phyloP scores from a whole-genome alignment of 1,139 yeast species.

The Lodderomyces metapsilosis region DNA sequence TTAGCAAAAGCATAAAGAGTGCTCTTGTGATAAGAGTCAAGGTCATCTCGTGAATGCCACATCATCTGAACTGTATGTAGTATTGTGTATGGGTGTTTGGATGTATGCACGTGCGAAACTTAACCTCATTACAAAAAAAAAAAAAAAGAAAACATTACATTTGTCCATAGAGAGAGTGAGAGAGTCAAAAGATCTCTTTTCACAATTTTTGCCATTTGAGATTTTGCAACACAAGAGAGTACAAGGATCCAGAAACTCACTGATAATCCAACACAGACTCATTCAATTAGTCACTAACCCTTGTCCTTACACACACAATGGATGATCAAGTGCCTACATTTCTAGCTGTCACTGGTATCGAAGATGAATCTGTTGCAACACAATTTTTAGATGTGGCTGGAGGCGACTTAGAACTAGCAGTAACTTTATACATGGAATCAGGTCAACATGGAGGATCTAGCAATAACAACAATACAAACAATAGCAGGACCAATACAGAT shows the following conservation, averaged over 20 bases:
- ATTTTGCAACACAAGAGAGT: slow-evolving; percentile 1
- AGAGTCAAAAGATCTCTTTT: no score
- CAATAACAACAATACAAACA: slow-evolving; percentile 5
- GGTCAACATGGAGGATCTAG: slow-evolving; percentile 26
- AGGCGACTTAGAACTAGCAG: slow-evolving; percentile 80
- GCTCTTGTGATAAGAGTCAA: no score
- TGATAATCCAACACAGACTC: no score
- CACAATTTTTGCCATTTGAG: slow-evolving; percentile 4
- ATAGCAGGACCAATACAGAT: slow-evolving; percentile 14
- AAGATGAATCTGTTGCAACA: slow-evolving; percentile 67
- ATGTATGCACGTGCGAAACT: no score
- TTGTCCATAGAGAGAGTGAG: no score
- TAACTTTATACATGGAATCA: slow-evolving; percentile 75
- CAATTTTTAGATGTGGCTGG: slow-evolving; percentile 81
- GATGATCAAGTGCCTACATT: slow-evolving; percentile 56
- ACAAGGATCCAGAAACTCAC: not conserved
- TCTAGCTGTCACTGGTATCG: slow-evolving; percentile 78
- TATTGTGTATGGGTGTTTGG: no score
- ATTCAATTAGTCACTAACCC: no score
- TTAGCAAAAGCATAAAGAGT: no score
- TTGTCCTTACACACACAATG: slow-evolving; percentile 11
- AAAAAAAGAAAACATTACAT: no score
- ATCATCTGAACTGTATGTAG: not conserved
- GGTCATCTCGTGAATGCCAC: no score
- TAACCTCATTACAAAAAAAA: no score